Evolutionary conservation across 371 early-diverging fungal species (phyloP), one percentile per base, ranked within the genome.

Genomic region (Smittium mucronatum): DNA sequence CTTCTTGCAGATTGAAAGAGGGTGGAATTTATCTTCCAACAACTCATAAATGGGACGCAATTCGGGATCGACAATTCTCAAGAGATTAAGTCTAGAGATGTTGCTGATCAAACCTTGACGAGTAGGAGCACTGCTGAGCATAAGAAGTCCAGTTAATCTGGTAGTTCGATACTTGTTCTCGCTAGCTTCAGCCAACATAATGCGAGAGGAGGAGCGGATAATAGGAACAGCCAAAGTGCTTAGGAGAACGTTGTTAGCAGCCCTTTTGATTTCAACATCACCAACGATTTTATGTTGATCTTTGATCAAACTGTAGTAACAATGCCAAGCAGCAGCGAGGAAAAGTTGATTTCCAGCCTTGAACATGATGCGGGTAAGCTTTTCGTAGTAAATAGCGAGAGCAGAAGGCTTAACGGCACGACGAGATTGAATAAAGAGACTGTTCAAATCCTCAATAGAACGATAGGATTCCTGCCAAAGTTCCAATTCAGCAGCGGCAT

Each of bases 381-480:
- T 95, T 75, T 95, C 93, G 82, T 97, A 97, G 78, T 97, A 98
- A 83, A 91, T 93, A 67, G 94, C 94, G 89, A 97, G 89, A 88
- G 94, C 93, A 74, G 82, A 80, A 28, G 92, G 85, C 87, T 94
- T 93, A 72, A 95, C 93, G 63, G 92, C 85, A 71, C 91, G 88
- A 85, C 95, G 91, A 68, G 93, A 87, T 76, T 92, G 88, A 70
- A 89, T 85, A 73, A 98, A 82, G 72, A 98, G 81, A 75, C 88
- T 88, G 84, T 96, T 90, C 71, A 98, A 93, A 81, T 98, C 99
- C 82, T 98, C 99, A 69, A 95, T 87, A 15, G 94, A 90, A 71
- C 92, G 88, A 87, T 93, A 97, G 34, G 92, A 94, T 81, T 97
- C 98, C 81, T 97, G 97, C 97, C 97, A 98, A 72, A 96, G 83